Percentiles rank a stretch among this genome's conserved stretches.
Conservation (phyloP, 2,329 filamentous ascomycete genomes). For the Echinosphaeria canescens region DNA sequence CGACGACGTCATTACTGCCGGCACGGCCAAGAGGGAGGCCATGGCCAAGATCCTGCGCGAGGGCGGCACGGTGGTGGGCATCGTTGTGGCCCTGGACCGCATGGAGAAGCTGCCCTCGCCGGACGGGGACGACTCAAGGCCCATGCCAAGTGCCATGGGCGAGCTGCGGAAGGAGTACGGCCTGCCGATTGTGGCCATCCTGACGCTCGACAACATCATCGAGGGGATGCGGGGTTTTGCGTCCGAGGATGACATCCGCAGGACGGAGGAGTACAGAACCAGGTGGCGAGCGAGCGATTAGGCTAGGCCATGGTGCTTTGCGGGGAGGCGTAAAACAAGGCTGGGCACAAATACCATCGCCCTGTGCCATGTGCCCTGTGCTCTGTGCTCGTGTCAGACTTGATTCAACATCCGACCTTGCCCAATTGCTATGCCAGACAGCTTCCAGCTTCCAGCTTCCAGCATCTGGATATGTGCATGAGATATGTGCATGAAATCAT, state of each 20-base stretch:
- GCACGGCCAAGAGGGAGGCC: conserved; percentile 82
- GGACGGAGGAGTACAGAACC: conserved; percentile 51
- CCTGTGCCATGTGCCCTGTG: too few species aligned
- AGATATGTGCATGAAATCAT: too few species aligned
- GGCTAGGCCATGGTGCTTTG: conserved; percentile 3
- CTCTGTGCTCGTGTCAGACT: too few species aligned
- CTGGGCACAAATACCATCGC: too few species aligned
- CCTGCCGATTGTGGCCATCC: conserved; percentile 64
- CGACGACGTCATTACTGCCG: conserved; percentile 92
- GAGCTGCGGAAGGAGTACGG: conserved; percentile 66
- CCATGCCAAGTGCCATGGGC: conserved; percentile 62
- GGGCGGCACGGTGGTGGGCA: conserved; percentile 68
- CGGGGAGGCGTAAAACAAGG: too few species aligned
- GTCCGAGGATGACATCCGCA: conserved; percentile 37
- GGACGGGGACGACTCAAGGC: conserved; percentile 44
- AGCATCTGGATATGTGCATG: too few species aligned
- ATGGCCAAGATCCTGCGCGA: conserved; percentile 74
- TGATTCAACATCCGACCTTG: too few species aligned
- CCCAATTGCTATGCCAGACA: too few species aligned
- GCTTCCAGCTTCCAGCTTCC: too few species aligned
- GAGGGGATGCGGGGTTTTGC: conserved; percentile 40
- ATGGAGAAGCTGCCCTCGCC: conserved; percentile 56
- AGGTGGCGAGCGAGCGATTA: conserved; percentile 41
- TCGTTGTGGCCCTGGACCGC: conserved; percentile 74
- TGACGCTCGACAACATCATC: conserved; percentile 71